Base-by-base conservation (phyloP, 805 yeast genomes). In the Saturnispora diversa region DNA sequence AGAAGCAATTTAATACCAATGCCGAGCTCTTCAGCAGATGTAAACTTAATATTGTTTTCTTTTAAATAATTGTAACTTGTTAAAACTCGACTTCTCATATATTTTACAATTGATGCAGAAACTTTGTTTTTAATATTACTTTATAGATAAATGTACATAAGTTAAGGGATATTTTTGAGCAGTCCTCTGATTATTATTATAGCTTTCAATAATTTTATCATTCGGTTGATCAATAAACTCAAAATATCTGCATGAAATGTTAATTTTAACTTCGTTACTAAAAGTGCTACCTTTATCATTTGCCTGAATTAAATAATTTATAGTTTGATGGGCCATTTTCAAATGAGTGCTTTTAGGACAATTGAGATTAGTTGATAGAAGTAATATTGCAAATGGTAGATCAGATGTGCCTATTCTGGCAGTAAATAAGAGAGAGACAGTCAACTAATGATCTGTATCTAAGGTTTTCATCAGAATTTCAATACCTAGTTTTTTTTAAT, bases 351-450 rank as follows among this genome's bases (percentile, higher is more conserved):
- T 11, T 31, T 38, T 42, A 12, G 45, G 42, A 8, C 11, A 15
- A 17, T 17, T 26, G 9, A 29, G 6, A 12, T 32, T 16, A 20
- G 31, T 22, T 13, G 44, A 40, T 17, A 40, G 15, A 3, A 30
- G 5, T 10, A 31, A 34, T 13, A 37, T 34, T 9, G 37, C 16
- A 22, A 28, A 44, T 17, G 38, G 16, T n/a, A 45, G 37, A 22
- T 42, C 44, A 19, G 31, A 12, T 24, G 40, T 36, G 16, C 40
- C 44, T 11, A 45, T 39, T 17, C 37, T 43, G 4, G 44, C 41
- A 11, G 36, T 23, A 17, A 15, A 45, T 31, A 27, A 11, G 17
- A 39, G 22, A 2, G 36, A 31, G 8, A n/a, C n/a, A n/a, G n/a
- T 46, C 40, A 15, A 42, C 33, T 3, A 39, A 17, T 26, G 31